Evolutionary conservation across 2,329 filamentous ascomycete species (phyloP).

Genomic region (Aspergillus tubingensis): DNA sequence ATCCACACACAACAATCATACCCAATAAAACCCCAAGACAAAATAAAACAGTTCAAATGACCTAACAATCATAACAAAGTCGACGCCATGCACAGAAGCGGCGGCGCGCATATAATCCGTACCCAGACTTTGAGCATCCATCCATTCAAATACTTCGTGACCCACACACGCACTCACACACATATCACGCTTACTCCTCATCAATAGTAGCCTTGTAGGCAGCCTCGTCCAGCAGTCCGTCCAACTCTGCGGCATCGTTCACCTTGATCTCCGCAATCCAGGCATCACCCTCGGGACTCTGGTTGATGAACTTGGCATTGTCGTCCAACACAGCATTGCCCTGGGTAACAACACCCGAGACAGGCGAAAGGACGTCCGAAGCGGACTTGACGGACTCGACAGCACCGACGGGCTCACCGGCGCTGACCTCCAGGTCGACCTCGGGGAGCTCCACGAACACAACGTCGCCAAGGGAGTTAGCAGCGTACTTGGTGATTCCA

Average conservation of each 20-base stretch:
- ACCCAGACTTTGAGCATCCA: background rate
- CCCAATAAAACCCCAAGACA: background rate
- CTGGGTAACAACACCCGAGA: slow-evolving; percentile 73
- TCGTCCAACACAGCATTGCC: slow-evolving; percentile 77
- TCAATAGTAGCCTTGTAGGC: slow-evolving; percentile 75
- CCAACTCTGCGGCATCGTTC: slow-evolving; percentile 68
- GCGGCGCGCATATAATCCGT: background rate
- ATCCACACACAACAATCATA: background rate
- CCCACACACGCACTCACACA: background rate
- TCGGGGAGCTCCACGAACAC: slow-evolving; percentile 95
- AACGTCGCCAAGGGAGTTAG: slow-evolving; percentile 89
- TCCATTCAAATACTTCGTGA: slow-evolving; percentile 14
- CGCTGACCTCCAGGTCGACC: slow-evolving; percentile 64
- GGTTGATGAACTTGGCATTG: slow-evolving; percentile 84
- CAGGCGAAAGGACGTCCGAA: slow-evolving; percentile 92
- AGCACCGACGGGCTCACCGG: slow-evolving; percentile 84
- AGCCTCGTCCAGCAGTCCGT: slow-evolving; percentile 73
- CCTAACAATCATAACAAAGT: background rate
- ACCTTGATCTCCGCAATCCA: slow-evolving; percentile 93
- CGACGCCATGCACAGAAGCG: background rate
- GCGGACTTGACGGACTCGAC: slow-evolving; percentile 98
- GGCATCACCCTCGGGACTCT: slow-evolving; percentile 83
- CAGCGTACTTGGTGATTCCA: slow-evolving; percentile 89
- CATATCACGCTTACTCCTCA: slow-evolving; percentile 43
- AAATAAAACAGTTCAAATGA: background rate